Base-by-base conservation (phyloP, 2,329 filamentous ascomycete genomes). In the Neofusicoccum cordaticola region DNA sequence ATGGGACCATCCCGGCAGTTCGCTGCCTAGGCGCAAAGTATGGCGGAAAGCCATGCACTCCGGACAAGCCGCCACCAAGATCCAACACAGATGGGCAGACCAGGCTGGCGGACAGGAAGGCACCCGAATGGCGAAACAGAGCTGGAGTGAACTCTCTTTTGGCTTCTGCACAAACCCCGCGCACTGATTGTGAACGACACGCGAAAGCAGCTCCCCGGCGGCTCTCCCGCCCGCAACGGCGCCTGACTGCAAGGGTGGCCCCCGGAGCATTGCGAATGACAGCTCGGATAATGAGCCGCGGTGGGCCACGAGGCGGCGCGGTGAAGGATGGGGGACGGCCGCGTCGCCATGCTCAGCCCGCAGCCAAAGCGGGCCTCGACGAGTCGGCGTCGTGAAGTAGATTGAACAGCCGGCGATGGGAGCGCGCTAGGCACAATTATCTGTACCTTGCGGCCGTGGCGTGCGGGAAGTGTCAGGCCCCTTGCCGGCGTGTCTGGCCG, bases 251-350 rank as follows among this genome's bases (percentile, higher is more conserved):
- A 58, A 42, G 53, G 53, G 39, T 58, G 39, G 53, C 53, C 53
- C 37, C 27, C 27, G 35, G 53, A 34, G 8, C 39, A 42, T 39
- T 42, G 19, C 53, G 39, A 35, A 44, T 34, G 53, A 58, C 53
- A 58, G 41, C 53, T 58, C 53, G 53, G 53, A 58, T 57, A 42
- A 57, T 56, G 52, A 56, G 34, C 52, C 52, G 52, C 37, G 12
- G 50, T 52, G 50, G 51, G 27, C 51, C 35, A 41, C 35, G 51
- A 45, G 53, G 15, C 37, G 37, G 52, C 37, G 22, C 52, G 51
- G 34, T 37, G 19, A 42, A 57, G 39, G 39, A 57, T 45, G 53
- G 53, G 41, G 53, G 39, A 31, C 52, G 34, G 53, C 13, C 19
- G 53, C 27, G 39, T 42, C 52, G 52, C 52, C 35, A 19, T 9